These are phyloP conservation scores for Salix arbutifolia DNA, from an alignment of 345 rosid genomes.

Conservation along the genomic window DNA sequence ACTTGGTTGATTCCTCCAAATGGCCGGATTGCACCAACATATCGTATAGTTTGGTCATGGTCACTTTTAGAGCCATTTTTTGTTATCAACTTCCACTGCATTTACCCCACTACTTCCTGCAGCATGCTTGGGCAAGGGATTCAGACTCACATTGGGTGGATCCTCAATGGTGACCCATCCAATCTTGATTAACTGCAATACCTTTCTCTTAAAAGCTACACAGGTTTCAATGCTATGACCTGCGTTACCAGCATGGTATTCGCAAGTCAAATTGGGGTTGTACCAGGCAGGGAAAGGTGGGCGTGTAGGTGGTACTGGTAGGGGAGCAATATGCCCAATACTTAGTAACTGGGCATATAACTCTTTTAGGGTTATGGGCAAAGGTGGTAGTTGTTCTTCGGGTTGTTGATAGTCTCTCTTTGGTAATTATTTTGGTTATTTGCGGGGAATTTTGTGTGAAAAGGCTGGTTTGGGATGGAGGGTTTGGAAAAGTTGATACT, in stretches of 20 bases:
- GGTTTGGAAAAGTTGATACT: not conserved
- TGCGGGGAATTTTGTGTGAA: no score
- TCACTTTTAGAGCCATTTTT: rapidly evolving
- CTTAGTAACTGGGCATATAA: not conserved
- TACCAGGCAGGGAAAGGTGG: no score
- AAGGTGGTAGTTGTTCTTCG: not conserved
- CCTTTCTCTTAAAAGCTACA: no score
- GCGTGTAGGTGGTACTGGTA: not conserved
- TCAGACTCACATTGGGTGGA: not conserved
- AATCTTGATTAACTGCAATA: no score
- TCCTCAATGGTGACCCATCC: not conserved
- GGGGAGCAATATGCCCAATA: not conserved
- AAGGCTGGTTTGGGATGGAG: no score
- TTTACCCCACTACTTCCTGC: not conserved
- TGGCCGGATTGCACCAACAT: not conserved
- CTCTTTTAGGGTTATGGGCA: not conserved
- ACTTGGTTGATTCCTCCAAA: rapidly evolving
- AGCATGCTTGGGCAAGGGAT: not conserved
- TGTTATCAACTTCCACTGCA: rapidly evolving
- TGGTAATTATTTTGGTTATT: no score
- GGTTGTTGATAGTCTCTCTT: no score
- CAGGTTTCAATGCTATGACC: not conserved
- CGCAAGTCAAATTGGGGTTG: not conserved
- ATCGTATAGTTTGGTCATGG: rapidly evolving
- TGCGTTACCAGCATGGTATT: not conserved